Percentiles rank a stretch among this genome's conserved stretches.
Evolutionary conservation across 495 filamentous ascomycete species (phyloP).

Genomic region (Aspergillus funiculosus): DNA sequence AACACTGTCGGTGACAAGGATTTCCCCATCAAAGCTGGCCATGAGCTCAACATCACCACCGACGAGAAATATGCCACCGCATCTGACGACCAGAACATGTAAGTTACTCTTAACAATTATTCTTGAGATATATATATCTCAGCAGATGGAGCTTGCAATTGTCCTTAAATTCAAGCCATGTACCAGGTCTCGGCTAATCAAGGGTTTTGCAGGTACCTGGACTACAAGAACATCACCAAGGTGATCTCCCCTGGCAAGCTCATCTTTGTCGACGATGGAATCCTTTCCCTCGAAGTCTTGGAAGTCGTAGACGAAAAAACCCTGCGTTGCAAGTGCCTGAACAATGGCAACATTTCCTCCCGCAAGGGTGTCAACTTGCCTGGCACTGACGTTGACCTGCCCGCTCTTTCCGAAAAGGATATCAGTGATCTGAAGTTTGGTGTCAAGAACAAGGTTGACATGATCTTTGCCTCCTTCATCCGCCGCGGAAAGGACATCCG

Average conservation of each 20-base stretch:
- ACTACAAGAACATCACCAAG: conserved; percentile 99
- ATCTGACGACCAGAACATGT: conserved; percentile 91
- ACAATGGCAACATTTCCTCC: conserved; percentile 97
- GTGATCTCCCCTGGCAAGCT: conserved; percentile 88
- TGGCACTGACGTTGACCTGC: conserved; percentile 96
- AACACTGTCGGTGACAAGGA: conserved; percentile 82
- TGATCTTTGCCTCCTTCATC: conserved; percentile 99
- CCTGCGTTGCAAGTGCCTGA: conserved; percentile 73
- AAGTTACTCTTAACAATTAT: conserved; percentile 31
- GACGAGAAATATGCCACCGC: conserved; percentile 87
- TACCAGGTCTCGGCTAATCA: conserved; percentile 1
- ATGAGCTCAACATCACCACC: conserved; percentile 89
- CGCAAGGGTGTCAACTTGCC: conserved; percentile 98
- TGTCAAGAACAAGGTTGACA: conserved; percentile 96
- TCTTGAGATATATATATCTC: too few relatives aligned
- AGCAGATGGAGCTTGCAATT: too few relatives aligned
- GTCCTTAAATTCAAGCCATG: too few relatives aligned
- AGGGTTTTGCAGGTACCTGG: conserved; percentile 67
- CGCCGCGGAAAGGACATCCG: conserved; percentile 86
- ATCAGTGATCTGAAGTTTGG: conserved; percentile 87
- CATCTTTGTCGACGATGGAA: conserved; percentile 98
- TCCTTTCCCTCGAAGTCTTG: conserved; percentile 90
- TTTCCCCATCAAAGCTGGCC: conserved; percentile 76
- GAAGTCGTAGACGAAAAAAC: conserved; percentile 85
- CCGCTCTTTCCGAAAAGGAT: conserved; percentile 97